Evolutionary conservation across 2,329 filamentous ascomycete species (phyloP).

Genomic region (Annulohypoxylon truncatum): DNA sequence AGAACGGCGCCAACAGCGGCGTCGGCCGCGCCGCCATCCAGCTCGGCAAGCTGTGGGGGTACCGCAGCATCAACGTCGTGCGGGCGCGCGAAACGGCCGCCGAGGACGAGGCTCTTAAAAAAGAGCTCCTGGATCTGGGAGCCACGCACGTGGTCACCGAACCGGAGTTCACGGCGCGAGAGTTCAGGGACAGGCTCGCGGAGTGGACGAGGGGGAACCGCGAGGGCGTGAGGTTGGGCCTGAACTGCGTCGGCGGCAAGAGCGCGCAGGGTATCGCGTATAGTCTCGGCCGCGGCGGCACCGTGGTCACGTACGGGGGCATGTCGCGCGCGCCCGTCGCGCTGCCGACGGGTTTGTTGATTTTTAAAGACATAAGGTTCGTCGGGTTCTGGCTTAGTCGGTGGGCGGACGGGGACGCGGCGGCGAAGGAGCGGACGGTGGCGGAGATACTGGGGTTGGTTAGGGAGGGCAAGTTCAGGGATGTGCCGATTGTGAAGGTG

Average conservation of each 20-base stretch:
- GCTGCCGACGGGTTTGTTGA: conserved; percentile 84
- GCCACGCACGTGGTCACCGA: conserved; percentile 69
- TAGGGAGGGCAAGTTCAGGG: conserved; percentile 79
- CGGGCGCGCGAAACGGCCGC: conserved; percentile 74
- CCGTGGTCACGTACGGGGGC: conserved; percentile 92
- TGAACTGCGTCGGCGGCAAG: conserved; percentile 96
- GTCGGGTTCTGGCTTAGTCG: conserved; percentile 94
- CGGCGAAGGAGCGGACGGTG: conserved; percentile 82
- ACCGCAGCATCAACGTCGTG: conserved; percentile 90
- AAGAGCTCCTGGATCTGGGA: conserved; percentile 66
- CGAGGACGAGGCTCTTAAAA: conserved; percentile 70
- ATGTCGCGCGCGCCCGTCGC: conserved; percentile 91
- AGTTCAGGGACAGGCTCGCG: conserved; percentile 70
- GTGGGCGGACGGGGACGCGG: conserved; percentile 82
- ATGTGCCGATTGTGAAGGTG: conserved; percentile 84
- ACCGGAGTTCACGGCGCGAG: conserved; percentile 64
- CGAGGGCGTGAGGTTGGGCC: conserved; percentile 78
- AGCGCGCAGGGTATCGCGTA: conserved; percentile 83
- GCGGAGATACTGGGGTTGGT: conserved; percentile 83
- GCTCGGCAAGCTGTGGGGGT: conserved; percentile 84
- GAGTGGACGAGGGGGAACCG: conserved; percentile 77
- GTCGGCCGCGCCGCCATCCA: conserved; percentile 94
- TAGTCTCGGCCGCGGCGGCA: conserved; percentile 73
- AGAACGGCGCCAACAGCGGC: conserved; percentile 95
- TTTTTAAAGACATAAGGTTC: conserved; percentile 92